phyloP scores from a whole-genome alignment of 495 filamentous ascomycete species.

The Talaromyces proteolyticus region DNA sequence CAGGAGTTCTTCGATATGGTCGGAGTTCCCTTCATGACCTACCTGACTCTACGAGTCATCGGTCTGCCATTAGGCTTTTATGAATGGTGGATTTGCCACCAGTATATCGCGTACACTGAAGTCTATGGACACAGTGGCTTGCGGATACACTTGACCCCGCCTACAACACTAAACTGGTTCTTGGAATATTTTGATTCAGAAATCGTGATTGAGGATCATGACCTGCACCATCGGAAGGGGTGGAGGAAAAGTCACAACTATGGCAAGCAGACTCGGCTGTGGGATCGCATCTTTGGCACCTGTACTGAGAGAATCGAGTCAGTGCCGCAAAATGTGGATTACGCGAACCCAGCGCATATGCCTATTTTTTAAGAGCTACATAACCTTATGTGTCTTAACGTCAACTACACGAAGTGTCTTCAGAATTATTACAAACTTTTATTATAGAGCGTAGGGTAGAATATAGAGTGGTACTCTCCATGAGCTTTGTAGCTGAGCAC shows the following conservation, averaged over 20 bases:
- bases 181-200: slow-evolving; percentile 22
- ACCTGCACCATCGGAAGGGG: slow-evolving; percentile 33
- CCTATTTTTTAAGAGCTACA: slow-evolving; percentile 23
- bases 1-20: slow-evolving; percentile 35
- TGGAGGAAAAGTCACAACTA: slow-evolving; percentile 36
- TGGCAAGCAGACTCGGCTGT: slow-evolving; percentile 34
- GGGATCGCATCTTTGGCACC: slow-evolving; percentile 33
- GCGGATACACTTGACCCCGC: slow-evolving; percentile 23
- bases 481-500: no score
- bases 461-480: no score
- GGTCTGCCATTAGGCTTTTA: slow-evolving; percentile 35
- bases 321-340: slow-evolving; percentile 23
- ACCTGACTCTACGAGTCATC: slow-evolving; percentile 21
- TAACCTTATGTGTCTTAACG: no score
- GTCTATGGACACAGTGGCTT: slow-evolving; percentile 29
- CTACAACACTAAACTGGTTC: slow-evolving; percentile 22
- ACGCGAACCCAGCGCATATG: slow-evolving; percentile 23
- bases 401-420: no score
- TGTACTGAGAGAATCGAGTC: slow-evolving; percentile 26
- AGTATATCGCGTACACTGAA: slow-evolving; percentile 30
- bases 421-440: no score
- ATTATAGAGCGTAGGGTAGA: no score
- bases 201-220: slow-evolving; percentile 32
- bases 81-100: slow-evolving; percentile 36
- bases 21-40: slow-evolving; percentile 28